These are phyloP conservation scores for Obelidium mucronatum DNA, from an alignment of 192 early-diverging fungal genomes.

Conservation along the genomic window DNA sequence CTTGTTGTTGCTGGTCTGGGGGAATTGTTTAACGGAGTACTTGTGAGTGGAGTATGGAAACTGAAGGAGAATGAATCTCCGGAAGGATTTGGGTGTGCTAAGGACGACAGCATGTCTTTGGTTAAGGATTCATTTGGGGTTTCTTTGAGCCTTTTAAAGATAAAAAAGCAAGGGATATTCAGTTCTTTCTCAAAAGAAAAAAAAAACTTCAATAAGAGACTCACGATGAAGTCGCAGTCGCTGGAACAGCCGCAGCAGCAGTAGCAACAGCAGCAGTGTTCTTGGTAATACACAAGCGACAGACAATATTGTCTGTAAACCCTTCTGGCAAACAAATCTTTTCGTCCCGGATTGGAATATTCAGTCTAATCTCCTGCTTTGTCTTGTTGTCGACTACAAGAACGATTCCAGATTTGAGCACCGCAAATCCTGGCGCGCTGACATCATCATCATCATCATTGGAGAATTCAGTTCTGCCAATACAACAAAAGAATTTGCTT, in stretches of 20 bases:
- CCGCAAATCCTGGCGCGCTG: neutral
- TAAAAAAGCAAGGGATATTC: neutral
- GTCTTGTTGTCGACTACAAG: neutral
- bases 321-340: neutral
- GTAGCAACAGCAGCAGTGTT: slow-evolving; percentile 22
- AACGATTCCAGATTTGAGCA: slow-evolving; percentile 5
- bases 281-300: slow-evolving; percentile 12
- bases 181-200: neutral
- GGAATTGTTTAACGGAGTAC: no score
- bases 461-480: neutral
- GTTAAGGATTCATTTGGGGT: neutral
- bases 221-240: neutral
- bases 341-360: neutral
- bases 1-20: no score
- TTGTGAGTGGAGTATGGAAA: no score
- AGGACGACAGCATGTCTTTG: no score
- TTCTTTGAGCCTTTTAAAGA: neutral
- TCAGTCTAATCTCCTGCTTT: neutral
- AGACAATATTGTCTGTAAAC: slow-evolving; percentile 24
- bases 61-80: no score
- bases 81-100: no score
- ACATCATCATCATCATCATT: neutral
- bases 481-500: slow-evolving; percentile 19
- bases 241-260: no score
- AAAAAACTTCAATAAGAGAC: neutral